Evolutionary conservation across 805 yeast genomes (phyloP).

Genomic region (Candida fluviatilis): DNA sequence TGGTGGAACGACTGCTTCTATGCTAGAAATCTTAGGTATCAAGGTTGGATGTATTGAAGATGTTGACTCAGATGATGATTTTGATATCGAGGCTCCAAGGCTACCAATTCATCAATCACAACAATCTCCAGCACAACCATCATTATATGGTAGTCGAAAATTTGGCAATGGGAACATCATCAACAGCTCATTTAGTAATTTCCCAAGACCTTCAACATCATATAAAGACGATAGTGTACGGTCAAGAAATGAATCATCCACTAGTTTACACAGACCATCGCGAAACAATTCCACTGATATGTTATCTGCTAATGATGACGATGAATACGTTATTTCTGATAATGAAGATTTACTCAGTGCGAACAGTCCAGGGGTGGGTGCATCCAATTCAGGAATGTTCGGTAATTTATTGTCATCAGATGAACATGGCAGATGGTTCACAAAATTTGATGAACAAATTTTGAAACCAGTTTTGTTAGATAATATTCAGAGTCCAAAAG

Average conservation of each 20-base stretch:
- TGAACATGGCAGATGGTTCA: constrained; percentile 87
- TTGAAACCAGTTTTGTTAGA: constrained; percentile 89
- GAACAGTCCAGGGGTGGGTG: constrained; percentile 4
- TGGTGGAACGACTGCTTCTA: constrained; percentile 98
- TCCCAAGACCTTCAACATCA: constrained; percentile 1
- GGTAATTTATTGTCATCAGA: constrained; percentile 49
- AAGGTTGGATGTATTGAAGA: constrained; percentile 88
- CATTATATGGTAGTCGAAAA: constrained; percentile 22
- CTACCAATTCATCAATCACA: constrained; percentile 17
- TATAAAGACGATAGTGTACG: constrained; percentile 10
- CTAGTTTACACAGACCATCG: constrained; percentile 14
- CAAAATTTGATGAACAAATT: constrained; percentile 88
- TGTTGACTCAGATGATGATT: constrained; percentile 84
- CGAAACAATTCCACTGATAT: constrained; percentile 16
- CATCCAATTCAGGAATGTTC: constrained; percentile 25
- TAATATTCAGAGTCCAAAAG: constrained; percentile 29
- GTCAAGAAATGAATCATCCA: constrained; percentile 27
- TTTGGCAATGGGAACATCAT: constrained; percentile 8
- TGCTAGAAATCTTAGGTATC: constrained; percentile 92
- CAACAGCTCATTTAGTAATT: constrained; percentile 5
- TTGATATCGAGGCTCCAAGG: constrained; percentile 78
- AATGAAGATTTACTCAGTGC: constrained; percentile 32
- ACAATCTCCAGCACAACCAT: constrained; percentile 5
- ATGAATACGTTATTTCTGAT: constrained; percentile 24
- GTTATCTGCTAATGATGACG: constrained; percentile 19